Evolutionary conservation across 1,284 basidiomycete species (phyloP).

Genomic region (Ceratobasidium sp.): DNA sequence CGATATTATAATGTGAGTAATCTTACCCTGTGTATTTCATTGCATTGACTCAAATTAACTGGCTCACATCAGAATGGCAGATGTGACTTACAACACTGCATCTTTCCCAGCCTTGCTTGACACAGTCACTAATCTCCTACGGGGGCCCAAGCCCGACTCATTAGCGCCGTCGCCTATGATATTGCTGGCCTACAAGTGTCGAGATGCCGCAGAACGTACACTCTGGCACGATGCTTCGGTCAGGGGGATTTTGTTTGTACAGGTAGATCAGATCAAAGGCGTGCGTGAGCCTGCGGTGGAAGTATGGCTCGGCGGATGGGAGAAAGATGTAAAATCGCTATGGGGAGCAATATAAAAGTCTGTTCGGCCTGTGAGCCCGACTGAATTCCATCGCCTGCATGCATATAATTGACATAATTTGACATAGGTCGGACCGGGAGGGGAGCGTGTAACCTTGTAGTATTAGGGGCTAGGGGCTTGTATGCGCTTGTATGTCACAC

Average conservation of each 20-base stretch:
- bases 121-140: slow-evolving; percentile 63
- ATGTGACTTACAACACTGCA: slow-evolving; percentile 88
- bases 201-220: slow-evolving; percentile 74
- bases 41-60: background rate
- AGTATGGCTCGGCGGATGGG: slow-evolving; percentile 67
- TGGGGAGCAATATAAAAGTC: slow-evolving; percentile 1
- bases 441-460: too few relatives aligned
- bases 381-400: too few relatives aligned
- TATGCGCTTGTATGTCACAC: too few relatives aligned
- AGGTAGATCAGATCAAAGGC: slow-evolving; percentile 65
- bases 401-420: too few relatives aligned
- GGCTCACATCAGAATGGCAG: slow-evolving; percentile 74
- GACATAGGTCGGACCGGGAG: too few relatives aligned
- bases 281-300: slow-evolving; percentile 71
- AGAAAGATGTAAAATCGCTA: slow-evolving; percentile 14
- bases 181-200: slow-evolving; percentile 84
- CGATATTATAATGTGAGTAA: slow-evolving; percentile 46
- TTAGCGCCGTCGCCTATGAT: slow-evolving; percentile 55
- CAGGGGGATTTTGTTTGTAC: slow-evolving; percentile 64
- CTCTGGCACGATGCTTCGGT: slow-evolving; percentile 71
- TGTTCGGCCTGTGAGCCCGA: too few relatives aligned
- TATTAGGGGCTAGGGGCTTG: too few relatives aligned
- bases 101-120: slow-evolving; percentile 76
- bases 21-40: slow-evolving; percentile 1
- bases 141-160: slow-evolving; percentile 46